A percentile compares a stretch with the other conserved stretches of the same genome.
Conservation (phyloP, 2,329 filamentous ascomycete genomes). For the Exophiala dermatitidis region DNA sequence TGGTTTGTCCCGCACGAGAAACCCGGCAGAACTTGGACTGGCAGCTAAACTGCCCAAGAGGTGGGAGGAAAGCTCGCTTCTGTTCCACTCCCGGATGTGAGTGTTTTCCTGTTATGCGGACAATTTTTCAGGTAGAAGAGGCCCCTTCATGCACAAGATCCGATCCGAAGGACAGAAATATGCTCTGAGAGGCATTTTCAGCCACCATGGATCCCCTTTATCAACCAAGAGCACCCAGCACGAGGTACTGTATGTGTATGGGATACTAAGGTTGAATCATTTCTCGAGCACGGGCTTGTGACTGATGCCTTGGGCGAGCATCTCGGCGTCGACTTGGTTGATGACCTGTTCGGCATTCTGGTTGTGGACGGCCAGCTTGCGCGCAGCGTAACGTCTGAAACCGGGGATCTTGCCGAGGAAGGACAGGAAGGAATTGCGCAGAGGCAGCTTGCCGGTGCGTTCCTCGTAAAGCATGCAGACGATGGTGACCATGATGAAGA, state of each 20-base stretch:
- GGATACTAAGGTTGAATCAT: background rate
- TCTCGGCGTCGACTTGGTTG: slow-evolving; percentile 5
- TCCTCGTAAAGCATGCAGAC: slow-evolving; percentile 61
- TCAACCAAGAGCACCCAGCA: background rate
- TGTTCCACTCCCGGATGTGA: too few relatives aligned
- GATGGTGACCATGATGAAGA: slow-evolving; percentile 61
- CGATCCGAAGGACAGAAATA: too few relatives aligned
- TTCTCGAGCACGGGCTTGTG: background rate
- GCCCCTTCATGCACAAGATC: too few relatives aligned
- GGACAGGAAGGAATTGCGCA: slow-evolving; percentile 21
- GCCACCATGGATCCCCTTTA: background rate
- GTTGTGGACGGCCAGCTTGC: slow-evolving; percentile 9
- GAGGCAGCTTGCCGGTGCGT: slow-evolving; percentile 22
- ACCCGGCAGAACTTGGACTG: too few relatives aligned
- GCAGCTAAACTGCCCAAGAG: too few relatives aligned
- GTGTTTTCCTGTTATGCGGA: too few relatives aligned
- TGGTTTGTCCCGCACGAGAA: too few relatives aligned
- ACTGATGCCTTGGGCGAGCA: background rate
- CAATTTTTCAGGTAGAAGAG: too few relatives aligned
- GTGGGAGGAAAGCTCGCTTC: too few relatives aligned
- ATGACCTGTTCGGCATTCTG: slow-evolving; percentile 1
- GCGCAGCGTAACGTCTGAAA: slow-evolving; percentile 21
- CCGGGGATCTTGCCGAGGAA: slow-evolving; percentile 26
- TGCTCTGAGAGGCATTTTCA: too few relatives aligned
- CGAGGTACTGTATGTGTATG: background rate